Percentiles rank a stretch among this genome's conserved stretches.
Evolutionary conservation across 441 rosid species (phyloP).

Genomic region (Populus tomentosa): DNA sequence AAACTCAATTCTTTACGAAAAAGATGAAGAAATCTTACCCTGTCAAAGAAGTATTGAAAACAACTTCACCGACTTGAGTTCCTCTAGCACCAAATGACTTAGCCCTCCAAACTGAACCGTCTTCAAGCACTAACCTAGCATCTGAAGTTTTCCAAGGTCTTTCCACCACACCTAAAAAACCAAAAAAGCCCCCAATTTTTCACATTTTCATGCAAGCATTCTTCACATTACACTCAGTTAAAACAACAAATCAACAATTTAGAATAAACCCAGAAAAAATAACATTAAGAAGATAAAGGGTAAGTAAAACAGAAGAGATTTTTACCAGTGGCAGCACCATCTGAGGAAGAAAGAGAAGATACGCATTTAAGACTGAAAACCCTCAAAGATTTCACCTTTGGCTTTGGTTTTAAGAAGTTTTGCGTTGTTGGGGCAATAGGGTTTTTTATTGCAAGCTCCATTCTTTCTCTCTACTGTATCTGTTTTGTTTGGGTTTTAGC

Average conservation of each 20-base stretch:
- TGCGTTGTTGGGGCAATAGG: conserved; percentile 4
- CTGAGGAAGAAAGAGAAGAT: conserved; percentile 33
- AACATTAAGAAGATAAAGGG: neutral
- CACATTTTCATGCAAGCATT: neutral
- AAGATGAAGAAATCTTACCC: conserved; percentile 39
- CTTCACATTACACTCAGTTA: too few relatives aligned
- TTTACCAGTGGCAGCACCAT: conserved; percentile 46
- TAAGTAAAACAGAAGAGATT: neutral
- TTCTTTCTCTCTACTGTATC: neutral
- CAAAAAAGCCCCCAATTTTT: neutral
- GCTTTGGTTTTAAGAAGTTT: conserved; percentile 13
- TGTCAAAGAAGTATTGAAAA: conserved; percentile 88
- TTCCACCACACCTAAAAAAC: conserved; percentile 37
- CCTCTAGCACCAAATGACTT: conserved; percentile 81
- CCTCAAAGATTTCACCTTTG: conserved; percentile 5
- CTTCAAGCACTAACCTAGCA: conserved; percentile 86
- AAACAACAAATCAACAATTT: neutral
- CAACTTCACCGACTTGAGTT: conserved; percentile 43
- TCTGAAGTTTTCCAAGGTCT: conserved; percentile 79
- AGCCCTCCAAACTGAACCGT: conserved; percentile 88
- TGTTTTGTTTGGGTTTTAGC: neutral
- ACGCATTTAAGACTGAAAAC: conserved; percentile 46
- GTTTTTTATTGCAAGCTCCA: conserved; percentile 13
- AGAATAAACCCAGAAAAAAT: neutral
- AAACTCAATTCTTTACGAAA: neutral